A percentile compares a stretch with the other conserved stretches of the same genome.
phyloP scores from a whole-genome alignment of 495 filamentous ascomycete species.

The Penicillium arizonense region DNA sequence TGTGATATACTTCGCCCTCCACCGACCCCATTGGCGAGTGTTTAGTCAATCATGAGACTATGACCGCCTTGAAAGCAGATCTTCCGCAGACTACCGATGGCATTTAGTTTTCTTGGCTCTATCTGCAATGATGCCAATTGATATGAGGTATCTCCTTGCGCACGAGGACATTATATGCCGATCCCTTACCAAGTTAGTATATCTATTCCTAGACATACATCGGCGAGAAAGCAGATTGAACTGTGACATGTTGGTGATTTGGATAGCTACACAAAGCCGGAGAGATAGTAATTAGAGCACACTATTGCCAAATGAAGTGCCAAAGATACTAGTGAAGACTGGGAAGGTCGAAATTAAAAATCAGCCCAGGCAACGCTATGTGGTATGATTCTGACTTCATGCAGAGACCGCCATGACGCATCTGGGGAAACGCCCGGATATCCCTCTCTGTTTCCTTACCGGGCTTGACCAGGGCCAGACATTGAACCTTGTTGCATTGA shows the following conservation, averaged over 20 bases:
- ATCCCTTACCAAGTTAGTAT: not conserved
- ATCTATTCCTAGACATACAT: too few species aligned
- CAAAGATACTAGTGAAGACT: not conserved
- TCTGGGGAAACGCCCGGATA: constrained; percentile 21
- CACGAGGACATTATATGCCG: not conserved
- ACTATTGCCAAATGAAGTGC: not conserved
- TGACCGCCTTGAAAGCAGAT: not conserved
- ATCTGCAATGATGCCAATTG: not conserved
- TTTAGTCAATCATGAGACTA: not conserved
- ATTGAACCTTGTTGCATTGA: constrained; percentile 4
- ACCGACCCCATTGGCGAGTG: not conserved
- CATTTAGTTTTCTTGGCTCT: not conserved
- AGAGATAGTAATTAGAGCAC: not conserved
- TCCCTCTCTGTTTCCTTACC: constrained; percentile 11
- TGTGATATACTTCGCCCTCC: constrained; percentile 9
- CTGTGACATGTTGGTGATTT: not conserved
- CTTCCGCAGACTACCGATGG: constrained; percentile 12
- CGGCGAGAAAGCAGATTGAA: too few species aligned
- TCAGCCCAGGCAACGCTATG: not conserved
- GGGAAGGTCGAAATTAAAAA: not conserved
- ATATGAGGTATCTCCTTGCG: not conserved
- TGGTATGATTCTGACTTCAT: constrained; percentile 22
- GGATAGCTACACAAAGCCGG: constrained; percentile 1
- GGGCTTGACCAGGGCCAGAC: constrained; percentile 8
- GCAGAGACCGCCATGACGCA: constrained; percentile 33